phyloP scores from a whole-genome alignment of 306 rosid species.

The Canavalia ensiformis region DNA sequence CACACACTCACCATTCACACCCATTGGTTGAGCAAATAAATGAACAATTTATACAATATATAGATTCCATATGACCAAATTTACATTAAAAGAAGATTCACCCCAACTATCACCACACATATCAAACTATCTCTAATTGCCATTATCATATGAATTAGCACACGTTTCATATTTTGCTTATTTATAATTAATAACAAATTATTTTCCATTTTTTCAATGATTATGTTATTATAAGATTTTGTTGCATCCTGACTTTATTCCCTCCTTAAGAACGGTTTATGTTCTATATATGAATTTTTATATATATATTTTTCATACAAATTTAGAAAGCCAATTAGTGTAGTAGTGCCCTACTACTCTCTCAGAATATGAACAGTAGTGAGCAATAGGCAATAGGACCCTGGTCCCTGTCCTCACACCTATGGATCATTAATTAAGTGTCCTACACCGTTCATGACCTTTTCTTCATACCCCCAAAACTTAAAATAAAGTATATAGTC shows the following conservation, averaged over 20 bases:
- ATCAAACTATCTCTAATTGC: no score
- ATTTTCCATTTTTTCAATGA: not conserved
- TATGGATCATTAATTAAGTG: not conserved
- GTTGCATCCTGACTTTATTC: not conserved
- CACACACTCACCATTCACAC: no score
- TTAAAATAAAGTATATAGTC: no score
- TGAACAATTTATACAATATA: no score
- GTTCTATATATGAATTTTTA: not conserved
- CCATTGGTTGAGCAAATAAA: no score
- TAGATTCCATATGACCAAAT: no score
- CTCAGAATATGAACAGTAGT: constrained; percentile 1
- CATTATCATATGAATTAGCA: no score
- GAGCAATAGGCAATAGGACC: not conserved
- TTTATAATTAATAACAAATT: not conserved
- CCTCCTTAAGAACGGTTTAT: not conserved
- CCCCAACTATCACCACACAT: no score
- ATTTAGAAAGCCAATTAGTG: constrained; percentile 2
- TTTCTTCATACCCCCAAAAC: no score
- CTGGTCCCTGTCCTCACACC: not conserved
- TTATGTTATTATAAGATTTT: not conserved
- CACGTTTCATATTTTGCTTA: not conserved
- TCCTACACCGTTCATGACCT: not conserved
- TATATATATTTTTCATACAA: not conserved
- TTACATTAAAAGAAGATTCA: no score
- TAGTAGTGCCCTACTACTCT: not conserved